Evolutionary conservation across 345 rosid genomes (phyloP), one percentile per base, ranked within the genome.

Genomic region (Limnanthes douglasii): DNA sequence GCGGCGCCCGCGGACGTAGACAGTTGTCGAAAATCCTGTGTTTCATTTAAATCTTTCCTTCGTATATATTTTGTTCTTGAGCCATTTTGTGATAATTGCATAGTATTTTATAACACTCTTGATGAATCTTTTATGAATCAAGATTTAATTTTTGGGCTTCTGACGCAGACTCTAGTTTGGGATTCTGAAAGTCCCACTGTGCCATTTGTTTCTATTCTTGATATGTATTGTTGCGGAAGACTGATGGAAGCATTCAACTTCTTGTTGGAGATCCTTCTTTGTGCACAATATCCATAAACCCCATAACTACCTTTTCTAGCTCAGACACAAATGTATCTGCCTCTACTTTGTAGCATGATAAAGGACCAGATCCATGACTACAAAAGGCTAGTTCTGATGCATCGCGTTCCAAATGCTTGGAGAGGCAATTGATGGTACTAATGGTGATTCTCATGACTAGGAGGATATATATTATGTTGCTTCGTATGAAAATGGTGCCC

Each of bases 121-220:
- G 95, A 90, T 65, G 98, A 96, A 63, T 66, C 98, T 51, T 80
- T 75, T 70, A 77, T 72, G 96, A 84, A 80, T 50, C 94, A 90
- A 53, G 93, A 84, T 47, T 57, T 90, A 50, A 77, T 53, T 69
- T 72, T 90, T 50, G 86, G 75, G 54, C 74, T 46, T 32, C 77
- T 14, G 77, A 68, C 48, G 46, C 88, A 51, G 98, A 80, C 49
- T 46, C 81, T 49, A 61, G 54, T 57, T 61, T 78, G 26, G 62
- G 69, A n/a, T 48, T 59, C 94, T 46, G 95, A 84, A 50, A 72
- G 41, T 65, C 48, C 66, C 45, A 62, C 71, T 10, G 96, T 69
- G 49, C 42, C 64, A 40, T 68, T 73, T 55, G 98, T 75, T 55
- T 90, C 96, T 26, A 90, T 90, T 56, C 92, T 75, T 36, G 98